Base-by-base conservation (phyloP, 2,329 filamentous ascomycete genomes). In the Beauveria caledonica region DNA sequence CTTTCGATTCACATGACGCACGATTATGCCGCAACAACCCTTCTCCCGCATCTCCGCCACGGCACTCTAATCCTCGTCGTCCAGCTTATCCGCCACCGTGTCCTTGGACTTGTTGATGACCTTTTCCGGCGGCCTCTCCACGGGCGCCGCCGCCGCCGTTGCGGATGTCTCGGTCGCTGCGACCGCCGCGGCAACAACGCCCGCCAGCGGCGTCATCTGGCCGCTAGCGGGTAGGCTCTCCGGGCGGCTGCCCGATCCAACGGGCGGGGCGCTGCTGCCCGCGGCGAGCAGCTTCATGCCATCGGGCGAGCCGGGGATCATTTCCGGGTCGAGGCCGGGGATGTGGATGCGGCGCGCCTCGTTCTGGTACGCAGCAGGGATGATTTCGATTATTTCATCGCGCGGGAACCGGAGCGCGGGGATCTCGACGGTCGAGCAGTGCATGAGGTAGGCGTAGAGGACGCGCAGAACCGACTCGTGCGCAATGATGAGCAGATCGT, bases 381-480 rank as follows among this genome's bases (percentile, higher is more conserved):
- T 95, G 71, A 99, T 97, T 79, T 99, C 94, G 66, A 99, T 96
- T 70, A 99, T 97, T 72, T 99, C 92, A 70, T 99, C 88, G 48
- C 94, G 89, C 4, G 94, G 94, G 69, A 99, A 99, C 66, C 91
- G 89, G 63, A 99, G 84, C 66, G 87, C 88, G 4, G 94, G 94
- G 64, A 99, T 99, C 69, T 96, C 92, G 73, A 88, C 89, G 9
- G 95, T 92, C 71, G 93, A 94, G 76, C 94, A 97, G 67, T 96
- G 94, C 94, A 99, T 99, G 44, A 99, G 80, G 74, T 99, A 99
- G 25, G 92, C 92, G 71, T 99, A 99, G 3, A 99, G 82, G 25
- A 99, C 94, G 48, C 94, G 89, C 51, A 99, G 82, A n/a, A 99
- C 94, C 56, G 91, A 96, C 73, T 99, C 94, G 73, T 99, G 94